Conservation (phyloP, 2,329 filamentous ascomycete species). For the Cladosporium sp. region DNA sequence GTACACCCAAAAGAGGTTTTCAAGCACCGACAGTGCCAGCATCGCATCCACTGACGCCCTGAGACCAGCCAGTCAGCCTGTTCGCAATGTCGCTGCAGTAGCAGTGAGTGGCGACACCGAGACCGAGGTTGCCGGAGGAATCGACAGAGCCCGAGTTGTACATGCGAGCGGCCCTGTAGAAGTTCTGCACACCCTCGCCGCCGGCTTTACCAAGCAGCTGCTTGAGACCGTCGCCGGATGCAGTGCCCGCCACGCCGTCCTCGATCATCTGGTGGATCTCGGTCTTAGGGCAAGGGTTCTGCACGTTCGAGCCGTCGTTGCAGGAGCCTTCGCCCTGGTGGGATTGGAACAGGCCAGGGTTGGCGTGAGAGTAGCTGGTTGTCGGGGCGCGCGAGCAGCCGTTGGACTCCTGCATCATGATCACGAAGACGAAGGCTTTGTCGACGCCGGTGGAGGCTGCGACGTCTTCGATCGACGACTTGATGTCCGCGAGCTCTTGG, state of each 20-base stretch:
- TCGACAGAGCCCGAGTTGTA: conserved; percentile 44
- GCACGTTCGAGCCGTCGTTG: conserved; percentile 27
- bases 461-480: conserved; percentile 32
- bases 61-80: conserved; percentile 39
- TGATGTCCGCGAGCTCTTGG: conserved; percentile 34
- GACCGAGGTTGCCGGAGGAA: conserved; percentile 32
- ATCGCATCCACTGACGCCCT: conserved; percentile 1
- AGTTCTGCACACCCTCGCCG: conserved; percentile 33
- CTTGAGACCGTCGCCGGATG: conserved; percentile 37
- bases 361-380: conserved; percentile 36
- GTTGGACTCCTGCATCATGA: conserved; percentile 42
- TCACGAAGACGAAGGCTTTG: conserved; percentile 38
- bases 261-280: conserved; percentile 36
- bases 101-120: conserved; percentile 46
- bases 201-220: conserved; percentile 32
- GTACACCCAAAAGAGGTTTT: background rate
- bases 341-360: conserved; percentile 44
- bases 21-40: background rate
- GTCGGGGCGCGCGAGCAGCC: conserved; percentile 43
- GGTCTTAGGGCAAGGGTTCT: conserved; percentile 35
- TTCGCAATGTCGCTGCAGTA: conserved; percentile 50
- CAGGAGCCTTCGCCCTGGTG: conserved; percentile 36
- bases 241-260: conserved; percentile 40
- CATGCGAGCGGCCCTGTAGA: conserved; percentile 44
- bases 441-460: conserved; percentile 31